phyloP scores from a whole-genome alignment of 139 green algal species.

The Mesotaenium endlicherianum region DNA sequence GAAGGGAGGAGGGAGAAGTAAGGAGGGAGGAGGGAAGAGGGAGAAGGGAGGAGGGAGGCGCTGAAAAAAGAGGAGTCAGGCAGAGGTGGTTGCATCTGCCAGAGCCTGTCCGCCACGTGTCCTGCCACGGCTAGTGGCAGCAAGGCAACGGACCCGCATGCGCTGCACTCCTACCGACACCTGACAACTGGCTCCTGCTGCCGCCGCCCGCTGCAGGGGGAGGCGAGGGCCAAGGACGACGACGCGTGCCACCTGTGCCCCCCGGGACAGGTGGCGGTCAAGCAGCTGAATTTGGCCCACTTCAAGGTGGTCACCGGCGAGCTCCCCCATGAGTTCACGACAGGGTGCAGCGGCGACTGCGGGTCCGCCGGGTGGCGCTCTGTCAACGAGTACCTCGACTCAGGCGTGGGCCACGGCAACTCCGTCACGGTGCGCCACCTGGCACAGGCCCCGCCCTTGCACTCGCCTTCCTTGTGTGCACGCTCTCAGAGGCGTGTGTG shows the following conservation, averaged over 20 bases:
- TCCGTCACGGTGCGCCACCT: neutral
- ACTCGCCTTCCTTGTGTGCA: neutral
- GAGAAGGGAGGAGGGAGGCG: neutral
- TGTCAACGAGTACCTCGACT: constrained; percentile 17
- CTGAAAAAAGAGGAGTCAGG: neutral
- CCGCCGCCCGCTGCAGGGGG: neutral
- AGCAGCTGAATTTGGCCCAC: constrained; percentile 1
- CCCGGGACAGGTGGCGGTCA: neutral
- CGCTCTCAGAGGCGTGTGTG: too few relatives aligned
- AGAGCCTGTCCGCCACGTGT: neutral
- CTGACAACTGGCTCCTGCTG: neutral
- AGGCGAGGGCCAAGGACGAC: neutral
- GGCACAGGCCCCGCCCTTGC: neutral
- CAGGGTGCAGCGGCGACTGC: constrained; percentile 25
- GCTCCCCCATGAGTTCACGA: constrained; percentile 9
- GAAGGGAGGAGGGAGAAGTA: too few relatives aligned
- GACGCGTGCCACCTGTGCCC: neutral
- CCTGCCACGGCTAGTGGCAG: neutral
- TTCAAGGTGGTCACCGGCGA: neutral
- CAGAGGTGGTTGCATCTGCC: neutral
- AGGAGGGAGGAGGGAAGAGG: neutral
- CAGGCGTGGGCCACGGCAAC: constrained; percentile 14
- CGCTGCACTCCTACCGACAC: neutral
- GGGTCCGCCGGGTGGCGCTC: constrained; percentile 9
- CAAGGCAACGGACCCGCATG: too few relatives aligned